Conservation (phyloP, 2,329 filamentous ascomycete species). For the Tolypocladium tundrense region DNA sequence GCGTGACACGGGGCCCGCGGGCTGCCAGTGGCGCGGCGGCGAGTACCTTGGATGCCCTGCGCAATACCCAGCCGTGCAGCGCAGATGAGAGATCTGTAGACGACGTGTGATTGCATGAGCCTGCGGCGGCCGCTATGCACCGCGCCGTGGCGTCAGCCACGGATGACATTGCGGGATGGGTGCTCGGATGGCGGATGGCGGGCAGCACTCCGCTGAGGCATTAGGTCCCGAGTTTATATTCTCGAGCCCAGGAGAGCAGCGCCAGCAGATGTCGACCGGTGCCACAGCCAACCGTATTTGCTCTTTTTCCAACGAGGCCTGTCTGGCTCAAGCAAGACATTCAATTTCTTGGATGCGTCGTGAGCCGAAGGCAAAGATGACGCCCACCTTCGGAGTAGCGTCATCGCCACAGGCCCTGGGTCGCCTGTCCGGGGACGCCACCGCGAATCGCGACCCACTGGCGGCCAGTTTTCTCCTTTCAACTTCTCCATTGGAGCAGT, state of each 20-base stretch:
- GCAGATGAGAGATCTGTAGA: background rate
- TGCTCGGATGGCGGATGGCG: too few relatives aligned
- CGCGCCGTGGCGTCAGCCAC: background rate
- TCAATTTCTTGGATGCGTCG: too few relatives aligned
- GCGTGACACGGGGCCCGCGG: background rate
- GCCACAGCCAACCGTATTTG: background rate
- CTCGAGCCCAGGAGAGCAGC: background rate
- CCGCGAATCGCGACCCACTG: background rate
- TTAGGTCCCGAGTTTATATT: too few relatives aligned
- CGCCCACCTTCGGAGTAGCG: background rate
- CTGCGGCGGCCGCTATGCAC: background rate
- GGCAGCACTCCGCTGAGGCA: too few relatives aligned
- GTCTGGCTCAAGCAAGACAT: background rate
- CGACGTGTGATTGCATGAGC: background rate
- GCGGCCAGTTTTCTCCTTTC: background rate
- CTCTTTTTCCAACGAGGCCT: background rate
- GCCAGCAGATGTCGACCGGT: background rate
- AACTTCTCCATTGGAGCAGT: background rate
- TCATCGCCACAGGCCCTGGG: background rate
- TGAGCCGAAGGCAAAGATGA: too few relatives aligned
- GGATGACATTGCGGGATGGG: too few relatives aligned
- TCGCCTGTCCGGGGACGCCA: background rate
- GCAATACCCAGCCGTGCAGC: background rate
- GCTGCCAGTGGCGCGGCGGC: background rate
- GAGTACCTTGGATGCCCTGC: background rate